phyloP scores from a whole-genome alignment of 805 yeast species.

The Blastobotrys parvus region DNA sequence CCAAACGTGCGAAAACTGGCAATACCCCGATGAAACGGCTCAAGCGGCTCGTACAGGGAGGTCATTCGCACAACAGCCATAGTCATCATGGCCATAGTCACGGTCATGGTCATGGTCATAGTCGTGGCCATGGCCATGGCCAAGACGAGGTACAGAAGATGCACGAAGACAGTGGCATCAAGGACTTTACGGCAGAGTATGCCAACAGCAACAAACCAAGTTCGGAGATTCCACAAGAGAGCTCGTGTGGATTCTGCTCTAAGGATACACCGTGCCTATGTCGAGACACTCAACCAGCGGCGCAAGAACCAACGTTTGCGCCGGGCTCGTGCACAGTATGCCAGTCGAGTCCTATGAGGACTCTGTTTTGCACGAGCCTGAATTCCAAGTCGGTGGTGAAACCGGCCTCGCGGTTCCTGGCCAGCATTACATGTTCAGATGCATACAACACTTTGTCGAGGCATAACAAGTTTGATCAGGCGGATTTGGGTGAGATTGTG shows the following conservation, averaged over 20 bases:
- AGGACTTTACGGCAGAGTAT: neutral
- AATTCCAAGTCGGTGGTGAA: neutral
- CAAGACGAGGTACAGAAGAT: no score
- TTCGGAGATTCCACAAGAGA: neutral
- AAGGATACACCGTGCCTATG: slow-evolving; percentile 90
- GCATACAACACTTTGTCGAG: slow-evolving; percentile 68
- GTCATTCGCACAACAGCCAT: slow-evolving; percentile 9
- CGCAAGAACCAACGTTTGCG: neutral
- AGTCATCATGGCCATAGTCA: neutral
- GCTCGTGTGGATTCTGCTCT: slow-evolving; percentile 88
- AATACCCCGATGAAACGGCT: slow-evolving; percentile 7
- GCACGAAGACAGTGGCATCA: neutral
- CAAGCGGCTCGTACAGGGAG: slow-evolving; percentile 12
- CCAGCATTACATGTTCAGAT: slow-evolving; percentile 67
- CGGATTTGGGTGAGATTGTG: slow-evolving; percentile 56
- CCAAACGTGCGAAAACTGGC: slow-evolving; percentile 17
- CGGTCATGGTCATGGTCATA: no score
- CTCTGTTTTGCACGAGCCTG: slow-evolving; percentile 65
- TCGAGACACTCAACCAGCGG: slow-evolving; percentile 51
- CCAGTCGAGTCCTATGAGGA: slow-evolving; percentile 79
- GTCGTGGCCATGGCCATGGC: no score
- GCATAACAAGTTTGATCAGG: slow-evolving; percentile 55
- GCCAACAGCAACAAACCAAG: neutral
- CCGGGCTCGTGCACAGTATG: slow-evolving; percentile 89
- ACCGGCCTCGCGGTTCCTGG: slow-evolving; percentile 24